Evolutionary conservation across 177 flowering plant genomes (phyloP), one percentile per base, ranked within the genome.

Genomic region (Vitis hybrid): DNA sequence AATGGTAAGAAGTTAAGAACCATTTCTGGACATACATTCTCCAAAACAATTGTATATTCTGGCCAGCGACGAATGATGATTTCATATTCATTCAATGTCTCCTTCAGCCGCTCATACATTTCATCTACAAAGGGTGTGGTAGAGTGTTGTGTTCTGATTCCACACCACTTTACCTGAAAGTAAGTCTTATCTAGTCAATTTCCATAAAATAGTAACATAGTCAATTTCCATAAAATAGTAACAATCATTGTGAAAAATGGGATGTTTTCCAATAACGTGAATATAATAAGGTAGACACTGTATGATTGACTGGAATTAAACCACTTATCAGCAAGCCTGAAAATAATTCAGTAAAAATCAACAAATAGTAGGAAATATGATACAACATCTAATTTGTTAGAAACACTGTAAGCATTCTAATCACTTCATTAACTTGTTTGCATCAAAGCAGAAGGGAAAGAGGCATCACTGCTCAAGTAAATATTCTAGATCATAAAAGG

Each of bases 81-180:
- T 69, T 95, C 94, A 76, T 91, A 95, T 67, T 91, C 89, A 62
- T 73, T 82, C 78, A 95, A 68, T 26, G 92, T 90, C 66, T 90
- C 93, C 68, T 76, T 87, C 76, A 95, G 71, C 50, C 88, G 85
- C 7, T 88, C 92, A 80, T 95, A 95, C 90, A 91, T 90, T 16
- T 89, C 97, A 78, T 93, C 97, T 64, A 90, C 80, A 78, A 91
- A 95, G 51, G 98, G 98, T 71, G 98, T 94, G 5, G 97, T 94
- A 49, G 88, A 85, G 75, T 94, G 90, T 59, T 88, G 94, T 55
- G 98, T 94, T 70, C 81, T 84, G 16, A 92, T 94, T 60, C 97
- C 97, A 5, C 94, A 87, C 98, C 98, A 94, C 75, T 90, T 94
- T 0, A 94, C 86, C 98, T 94, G 92, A 78, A 84, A 59, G 65